Evolutionary conservation across 495 filamentous ascomycete species (phyloP).

Genomic region (Penicillium fimorum): DNA sequence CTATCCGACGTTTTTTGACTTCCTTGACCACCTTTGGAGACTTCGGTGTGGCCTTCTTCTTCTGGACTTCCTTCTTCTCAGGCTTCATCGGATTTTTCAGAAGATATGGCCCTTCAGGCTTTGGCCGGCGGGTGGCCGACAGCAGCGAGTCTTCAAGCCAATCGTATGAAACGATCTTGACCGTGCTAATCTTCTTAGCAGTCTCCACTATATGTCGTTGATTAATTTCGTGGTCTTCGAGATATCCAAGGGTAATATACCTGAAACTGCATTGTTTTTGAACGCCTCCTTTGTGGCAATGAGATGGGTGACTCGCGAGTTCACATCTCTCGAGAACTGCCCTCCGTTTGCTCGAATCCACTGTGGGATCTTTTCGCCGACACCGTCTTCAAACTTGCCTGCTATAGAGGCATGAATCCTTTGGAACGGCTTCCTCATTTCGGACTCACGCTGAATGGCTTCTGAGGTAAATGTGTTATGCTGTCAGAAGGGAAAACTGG

Average conservation of each 20-base stretch:
- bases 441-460: not conserved
- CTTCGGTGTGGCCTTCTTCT: constrained; percentile 16
- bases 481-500: not conserved
- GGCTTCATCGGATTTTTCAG: constrained; percentile 38
- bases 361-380: constrained; percentile 43
- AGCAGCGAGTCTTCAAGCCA: constrained; percentile 60
- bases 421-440: constrained; percentile 37
- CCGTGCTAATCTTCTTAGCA: constrained; percentile 34
- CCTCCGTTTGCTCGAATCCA: constrained; percentile 60
- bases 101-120: constrained; percentile 47
- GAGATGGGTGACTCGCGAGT: constrained; percentile 55
- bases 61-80: constrained; percentile 19
- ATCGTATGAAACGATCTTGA: constrained; percentile 59
- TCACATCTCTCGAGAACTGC: constrained; percentile 38
- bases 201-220: constrained; percentile 35
- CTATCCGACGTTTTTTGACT: constrained; percentile 17
- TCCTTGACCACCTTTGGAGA: constrained; percentile 16
- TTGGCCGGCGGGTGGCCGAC: constrained; percentile 25
- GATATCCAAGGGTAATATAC: constrained; percentile 33
- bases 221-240: not conserved
- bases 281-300: constrained; percentile 54
- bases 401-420: constrained; percentile 26
- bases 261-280: constrained; percentile 40
- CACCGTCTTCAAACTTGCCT: constrained; percentile 42
- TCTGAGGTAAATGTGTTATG: not conserved